phyloP scores from a whole-genome alignment of 106 monocot species.

The Hemerocallis citrina region DNA sequence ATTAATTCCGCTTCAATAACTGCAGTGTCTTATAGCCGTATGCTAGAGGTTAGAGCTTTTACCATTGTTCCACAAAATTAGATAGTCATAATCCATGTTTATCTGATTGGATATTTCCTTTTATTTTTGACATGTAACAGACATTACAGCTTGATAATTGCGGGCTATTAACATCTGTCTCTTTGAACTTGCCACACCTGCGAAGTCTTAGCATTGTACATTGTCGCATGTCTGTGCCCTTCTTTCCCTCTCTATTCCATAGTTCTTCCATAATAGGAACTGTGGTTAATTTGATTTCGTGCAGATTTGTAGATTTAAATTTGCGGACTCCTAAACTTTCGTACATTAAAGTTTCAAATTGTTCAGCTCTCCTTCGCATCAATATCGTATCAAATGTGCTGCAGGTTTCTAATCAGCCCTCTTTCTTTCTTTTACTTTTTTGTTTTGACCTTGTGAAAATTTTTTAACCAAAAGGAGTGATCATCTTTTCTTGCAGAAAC shows the following conservation, averaged over 20 bases:
- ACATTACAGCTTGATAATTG: conserved; percentile 74
- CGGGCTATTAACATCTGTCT: conserved; percentile 62
- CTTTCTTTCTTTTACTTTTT: neutral
- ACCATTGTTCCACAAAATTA: neutral
- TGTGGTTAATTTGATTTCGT: too few relatives aligned
- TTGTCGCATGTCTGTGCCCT: conserved; percentile 70
- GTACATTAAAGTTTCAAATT: conserved; percentile 71
- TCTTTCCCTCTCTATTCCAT: too few relatives aligned
- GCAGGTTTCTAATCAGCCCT: conserved; percentile 58
- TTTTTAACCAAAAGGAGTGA: too few relatives aligned
- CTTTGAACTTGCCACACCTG: conserved; percentile 66
- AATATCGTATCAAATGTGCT: conserved; percentile 68
- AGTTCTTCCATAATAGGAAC: too few relatives aligned
- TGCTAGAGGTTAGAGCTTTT: conserved; percentile 52
- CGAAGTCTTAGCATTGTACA: conserved; percentile 71
- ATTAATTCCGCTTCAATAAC: conserved; percentile 74
- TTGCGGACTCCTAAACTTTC: conserved; percentile 62
- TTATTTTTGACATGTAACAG: conserved; percentile 22
- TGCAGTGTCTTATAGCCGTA: conserved; percentile 62
- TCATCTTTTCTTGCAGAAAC: conserved; percentile 46
- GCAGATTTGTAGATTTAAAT: conserved; percentile 77
- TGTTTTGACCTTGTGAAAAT: too few relatives aligned
- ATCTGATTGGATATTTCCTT: neutral
- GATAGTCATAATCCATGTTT: too few relatives aligned
- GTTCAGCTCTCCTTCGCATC: conserved; percentile 63